These are phyloP conservation scores for Calonectria naviculata DNA, from an alignment of 2,329 filamentous ascomycete genomes.

Conservation along the genomic window DNA sequence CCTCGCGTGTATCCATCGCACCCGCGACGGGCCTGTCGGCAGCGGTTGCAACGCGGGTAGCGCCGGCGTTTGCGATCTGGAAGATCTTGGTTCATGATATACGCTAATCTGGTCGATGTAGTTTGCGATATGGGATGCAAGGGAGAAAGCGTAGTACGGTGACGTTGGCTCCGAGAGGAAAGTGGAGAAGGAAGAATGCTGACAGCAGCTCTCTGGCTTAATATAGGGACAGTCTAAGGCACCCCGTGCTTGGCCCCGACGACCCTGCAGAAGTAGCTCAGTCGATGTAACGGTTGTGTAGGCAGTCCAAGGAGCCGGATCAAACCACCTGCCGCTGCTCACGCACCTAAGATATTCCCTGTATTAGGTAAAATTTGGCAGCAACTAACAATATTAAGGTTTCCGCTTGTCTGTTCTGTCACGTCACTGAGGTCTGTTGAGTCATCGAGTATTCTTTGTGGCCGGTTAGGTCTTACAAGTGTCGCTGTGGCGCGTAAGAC, in stretches of 20 bases:
- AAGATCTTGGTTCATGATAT: neutral
- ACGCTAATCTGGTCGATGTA: neutral
- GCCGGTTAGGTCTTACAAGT: too few species aligned
- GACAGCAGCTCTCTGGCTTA: neutral
- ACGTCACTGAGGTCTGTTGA: too few species aligned
- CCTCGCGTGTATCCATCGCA: neutral
- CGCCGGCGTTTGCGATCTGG: neutral
- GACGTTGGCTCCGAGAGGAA: neutral
- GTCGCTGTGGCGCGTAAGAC: too few species aligned
- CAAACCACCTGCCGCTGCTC: neutral
- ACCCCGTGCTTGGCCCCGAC: neutral
- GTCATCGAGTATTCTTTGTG: too few species aligned
- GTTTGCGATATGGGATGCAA: neutral
- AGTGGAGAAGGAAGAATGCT: neutral
- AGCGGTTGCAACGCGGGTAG: neutral
- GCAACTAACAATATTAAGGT: too few species aligned
- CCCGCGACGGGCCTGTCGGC: neutral
- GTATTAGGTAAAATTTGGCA: too few species aligned
- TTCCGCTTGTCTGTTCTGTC: too few species aligned
- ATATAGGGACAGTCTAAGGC: neutral
- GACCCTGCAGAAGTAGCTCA: neutral
- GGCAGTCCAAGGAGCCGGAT: neutral
- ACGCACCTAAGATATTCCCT: too few species aligned
- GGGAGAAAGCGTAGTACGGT: neutral
- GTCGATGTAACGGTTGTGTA: neutral